Evolutionary conservation across 345 rosid genomes (phyloP).

Genomic region (Brassica incana): DNA sequence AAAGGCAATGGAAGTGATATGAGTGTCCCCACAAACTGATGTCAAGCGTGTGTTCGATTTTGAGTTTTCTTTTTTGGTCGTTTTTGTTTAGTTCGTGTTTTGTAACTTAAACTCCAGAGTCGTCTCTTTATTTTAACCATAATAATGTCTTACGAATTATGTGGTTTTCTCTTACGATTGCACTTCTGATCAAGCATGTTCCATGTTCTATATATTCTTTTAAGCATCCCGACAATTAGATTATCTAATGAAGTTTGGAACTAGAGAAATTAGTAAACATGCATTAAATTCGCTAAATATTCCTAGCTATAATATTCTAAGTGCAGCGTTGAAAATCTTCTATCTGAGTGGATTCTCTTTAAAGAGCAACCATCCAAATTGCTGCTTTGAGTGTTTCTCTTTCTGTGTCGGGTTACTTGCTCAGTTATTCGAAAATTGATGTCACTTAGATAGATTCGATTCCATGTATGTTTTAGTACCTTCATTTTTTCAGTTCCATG

Average conservation of each 20-base stretch:
- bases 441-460: background rate
- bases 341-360: conserved; percentile 18
- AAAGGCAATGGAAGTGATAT: conserved; percentile 57
- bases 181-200: background rate
- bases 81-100: background rate
- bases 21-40: conserved; percentile 72
- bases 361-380: conserved; percentile 32
- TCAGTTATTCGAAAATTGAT: background rate
- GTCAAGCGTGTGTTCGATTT: conserved; percentile 56
- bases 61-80: conserved; percentile 24
- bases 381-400: conserved; percentile 34
- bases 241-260: background rate
- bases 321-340: background rate
- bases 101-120: background rate
- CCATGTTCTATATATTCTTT: background rate
- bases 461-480: background rate
- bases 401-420: conserved; percentile 18
- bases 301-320: background rate
- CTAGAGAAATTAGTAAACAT: background rate
- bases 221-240: background rate
- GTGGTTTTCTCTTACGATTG: background rate
- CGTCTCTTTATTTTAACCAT: background rate
- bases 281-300: background rate
- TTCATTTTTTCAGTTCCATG: background rate
- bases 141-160: conserved; percentile 3